Evolutionary conservation across 345 rosid genomes (phyloP).

Genomic region (Populus alba): DNA sequence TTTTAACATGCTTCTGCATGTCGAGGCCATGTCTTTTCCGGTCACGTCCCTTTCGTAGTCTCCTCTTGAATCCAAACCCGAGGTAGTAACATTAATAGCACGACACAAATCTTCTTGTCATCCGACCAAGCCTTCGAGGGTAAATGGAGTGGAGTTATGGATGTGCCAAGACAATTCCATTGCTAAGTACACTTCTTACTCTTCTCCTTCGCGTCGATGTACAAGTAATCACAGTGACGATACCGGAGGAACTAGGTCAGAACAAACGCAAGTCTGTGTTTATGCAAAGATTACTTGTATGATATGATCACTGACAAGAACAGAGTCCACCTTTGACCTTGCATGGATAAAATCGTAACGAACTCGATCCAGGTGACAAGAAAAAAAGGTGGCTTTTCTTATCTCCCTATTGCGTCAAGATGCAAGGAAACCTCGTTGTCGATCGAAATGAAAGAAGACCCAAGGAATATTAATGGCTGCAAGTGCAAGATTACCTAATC

Average conservation of each 20-base stretch:
- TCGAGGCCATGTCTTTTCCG: no score
- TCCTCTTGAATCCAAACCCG: not conserved
- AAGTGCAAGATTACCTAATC: not conserved
- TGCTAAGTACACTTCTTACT: not conserved
- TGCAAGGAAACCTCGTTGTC: not conserved
- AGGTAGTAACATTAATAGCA: no score
- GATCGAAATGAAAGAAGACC: not conserved
- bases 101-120: no score
- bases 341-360: not conserved
- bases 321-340: not conserved
- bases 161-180: no score
- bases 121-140: not conserved
- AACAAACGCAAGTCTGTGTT: not conserved
- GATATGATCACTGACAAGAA: not conserved
- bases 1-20: no score
- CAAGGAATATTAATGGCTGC: not conserved
- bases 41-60: not conserved
- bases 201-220: not conserved
- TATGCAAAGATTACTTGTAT: not conserved
- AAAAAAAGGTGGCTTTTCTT: not conserved
- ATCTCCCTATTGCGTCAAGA: not conserved
- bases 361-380: not conserved
- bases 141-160: no score
- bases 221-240: not conserved
- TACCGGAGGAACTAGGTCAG: not conserved